A percentile compares a stretch with the other conserved stretches of the same genome.
These are phyloP conservation scores for Didymella keratinophila DNA, from an alignment of 2,329 filamentous ascomycete genomes.

Conservation along the genomic window DNA sequence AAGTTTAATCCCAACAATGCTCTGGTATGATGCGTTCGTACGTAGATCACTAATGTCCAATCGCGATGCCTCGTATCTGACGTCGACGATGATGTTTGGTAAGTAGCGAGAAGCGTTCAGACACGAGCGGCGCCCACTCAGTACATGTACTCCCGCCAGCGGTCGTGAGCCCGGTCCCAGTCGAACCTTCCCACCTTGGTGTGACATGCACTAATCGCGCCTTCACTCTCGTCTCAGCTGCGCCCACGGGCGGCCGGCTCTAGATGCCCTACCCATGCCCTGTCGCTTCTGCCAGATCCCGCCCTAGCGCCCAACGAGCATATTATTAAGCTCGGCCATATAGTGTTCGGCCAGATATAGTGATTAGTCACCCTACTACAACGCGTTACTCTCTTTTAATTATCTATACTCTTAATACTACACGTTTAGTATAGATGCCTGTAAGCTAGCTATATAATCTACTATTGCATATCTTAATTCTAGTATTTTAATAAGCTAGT, in stretches of 20 bases:
- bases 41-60: conserved; percentile 5
- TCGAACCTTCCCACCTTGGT: conserved; percentile 23
- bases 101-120: conserved; percentile 3
- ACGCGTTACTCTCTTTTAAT: too few relatives aligned
- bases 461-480: too few relatives aligned
- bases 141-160: conserved; percentile 20
- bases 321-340: conserved; percentile 12
- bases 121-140: conserved; percentile 13
- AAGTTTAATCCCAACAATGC: conserved; percentile 1
- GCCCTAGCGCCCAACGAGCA: conserved; percentile 6
- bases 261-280: conserved; percentile 14
- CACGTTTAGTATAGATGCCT: too few relatives aligned
- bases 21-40: conserved; percentile 6
- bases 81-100: conserved; percentile 2
- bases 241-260: conserved; percentile 16
- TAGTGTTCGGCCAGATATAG: too few relatives aligned
- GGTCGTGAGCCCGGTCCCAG: conserved; percentile 17
- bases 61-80: background rate
- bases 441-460: too few relatives aligned
- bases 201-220: conserved; percentile 20
- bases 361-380: too few relatives aligned
- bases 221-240: conserved; percentile 19
- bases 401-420: too few relatives aligned
- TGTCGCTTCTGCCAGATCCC: conserved; percentile 10
- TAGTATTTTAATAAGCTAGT: too few relatives aligned